Evolutionary conservation across 768 basidiomycete genomes (phyloP), one percentile per base, ranked within the genome.

Genomic region (Tephrocybe sp.): DNA sequence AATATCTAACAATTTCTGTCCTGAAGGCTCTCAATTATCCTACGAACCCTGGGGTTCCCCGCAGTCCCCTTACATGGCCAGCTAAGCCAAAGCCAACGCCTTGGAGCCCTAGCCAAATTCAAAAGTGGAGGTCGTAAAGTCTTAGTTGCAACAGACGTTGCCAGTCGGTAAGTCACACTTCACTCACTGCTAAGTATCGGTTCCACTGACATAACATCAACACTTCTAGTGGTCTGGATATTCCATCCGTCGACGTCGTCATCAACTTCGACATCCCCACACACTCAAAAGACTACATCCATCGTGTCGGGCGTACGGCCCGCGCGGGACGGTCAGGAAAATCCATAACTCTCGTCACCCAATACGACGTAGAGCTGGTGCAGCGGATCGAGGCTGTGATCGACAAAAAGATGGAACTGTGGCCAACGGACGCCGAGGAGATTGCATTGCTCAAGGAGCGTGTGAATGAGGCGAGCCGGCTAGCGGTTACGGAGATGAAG

Each of bases 221-320:
- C 19, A 26, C 14, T 35, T 52, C 22, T 59, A 90, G 93, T 59
- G 96, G 96, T 62, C 76, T 99, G 39, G 96, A 99, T 69, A 94
- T 99, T 52, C 94, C 95, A 10, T 82, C 87, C 22, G 97, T 99
- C 34, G 97, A 99, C 63, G 74, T 95, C 32, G 95, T 99, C 51
- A 91, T 99, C 69, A 99, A 99, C 70, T 99, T 92, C 67, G 95
- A 97, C 67, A 88, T 98, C 56, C 97, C 97, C 1, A 92, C 92
- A 1, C 92, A 98, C 66, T 98, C 95, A 13, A 98, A 99, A 73
- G 97, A 98, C 67, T 99, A 99, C 69, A 97, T 99, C 44, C 97
- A 99, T 65, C 85, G 97, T 39, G 97, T 99, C 9, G 97, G 97
- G 34, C 84, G 97, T 50, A 99, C 97, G 30, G 97, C 97, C 5